Evolutionary conservation across 306 rosid species (phyloP), one percentile per base, ranked within the genome.

Genomic region (Casuarina equisetifolia): DNA sequence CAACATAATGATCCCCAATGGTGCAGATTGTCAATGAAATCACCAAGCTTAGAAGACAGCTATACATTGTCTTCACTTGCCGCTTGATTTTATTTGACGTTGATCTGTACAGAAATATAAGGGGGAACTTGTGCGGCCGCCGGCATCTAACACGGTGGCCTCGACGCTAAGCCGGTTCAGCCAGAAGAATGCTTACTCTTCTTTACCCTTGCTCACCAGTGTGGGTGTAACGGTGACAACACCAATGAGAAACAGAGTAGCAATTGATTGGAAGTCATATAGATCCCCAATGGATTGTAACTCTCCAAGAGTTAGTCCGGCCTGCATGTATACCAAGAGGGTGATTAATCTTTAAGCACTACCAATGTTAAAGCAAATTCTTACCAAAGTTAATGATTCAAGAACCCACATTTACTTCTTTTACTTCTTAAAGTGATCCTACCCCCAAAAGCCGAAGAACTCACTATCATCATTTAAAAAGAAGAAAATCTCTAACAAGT

Each of bases 231-330:
- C 80, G 39, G 97, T 89, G 58, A 92, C 92, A 49, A 88, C 20
- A 52, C 99, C 99, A 16, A 95, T 95, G 80, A 92, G 78, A 85
- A 92, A 92, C 73, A 95, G 72, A 0, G 99, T 95, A 12, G 99
- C 99, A 46, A 92, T 82, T 48, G 99, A 95, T 79, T 90, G 90
- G 92, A 92, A 90, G 85, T 95, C 99, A 57, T 95, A 92, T 50
- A 95, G 97, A 85, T 95, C 97, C 10, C 94, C 92, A 43, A 95
- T 13, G 17, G 97, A 91, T 52, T 81, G 86, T 70, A 95, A 80
- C 72, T 95, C 97, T 80, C 97, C 99, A 48, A 95, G 97, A n/a
- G 97, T 86, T 69, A 95, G 73, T 75, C 99, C 99, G 42, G 99
- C 99, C 99, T 95, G 86, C 80, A 81, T 2, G 32, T 53, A 72